Evolutionary conservation across 2,329 filamentous ascomycete species (phyloP), one percentile per base, ranked within the genome.

Genomic region (Endocalyx cinctus): DNA sequence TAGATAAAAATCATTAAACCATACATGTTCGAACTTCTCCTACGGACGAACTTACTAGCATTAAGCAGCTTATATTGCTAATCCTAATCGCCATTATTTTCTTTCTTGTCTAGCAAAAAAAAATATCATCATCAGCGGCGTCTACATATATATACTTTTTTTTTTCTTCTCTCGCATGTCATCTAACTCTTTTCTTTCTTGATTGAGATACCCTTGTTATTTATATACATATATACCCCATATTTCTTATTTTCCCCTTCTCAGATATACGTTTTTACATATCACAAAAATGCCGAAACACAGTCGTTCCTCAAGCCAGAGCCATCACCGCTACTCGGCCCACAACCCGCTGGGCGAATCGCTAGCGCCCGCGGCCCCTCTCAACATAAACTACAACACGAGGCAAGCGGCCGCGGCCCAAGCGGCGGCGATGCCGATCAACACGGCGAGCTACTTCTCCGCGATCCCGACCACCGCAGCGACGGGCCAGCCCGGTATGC

Each of bases 251-350:
- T 22, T 30, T 25, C 26, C 27, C 27, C 33, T n/a, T n/a, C n/a
- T n/a, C n/a, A n/a, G n/a, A n/a, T n/a, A n/a, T n/a, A n/a, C n/a
- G n/a, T 38, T 37, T n/a, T 34, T 32, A 37, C 23, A 29, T 20
- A 37, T 41, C 35, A 44, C 47, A 43, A 62, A 47, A 46, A 71
- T 71, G 68, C 62, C 68, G 34, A 69, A 65, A 50, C 64, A 69
- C 46, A 58, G 55, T 7, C 59, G 64, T 39, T 58, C 58, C 35
- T 52, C 62, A 27, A 69, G 62, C 49, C 55, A 55, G 31, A 54
- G 37, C 40, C 57, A 60, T 31, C 50, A 53, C 46, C 51, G 50
- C 28, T 61, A 60, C 41, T 50, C 54, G 29, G 52, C 52, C 40
- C 51, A 45, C 25, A 42, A 48, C 39, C 46, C 52, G 16, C 52